Evolutionary conservation across 805 yeast species (phyloP).

Genomic region (Naumovozyma dairenensis): DNA sequence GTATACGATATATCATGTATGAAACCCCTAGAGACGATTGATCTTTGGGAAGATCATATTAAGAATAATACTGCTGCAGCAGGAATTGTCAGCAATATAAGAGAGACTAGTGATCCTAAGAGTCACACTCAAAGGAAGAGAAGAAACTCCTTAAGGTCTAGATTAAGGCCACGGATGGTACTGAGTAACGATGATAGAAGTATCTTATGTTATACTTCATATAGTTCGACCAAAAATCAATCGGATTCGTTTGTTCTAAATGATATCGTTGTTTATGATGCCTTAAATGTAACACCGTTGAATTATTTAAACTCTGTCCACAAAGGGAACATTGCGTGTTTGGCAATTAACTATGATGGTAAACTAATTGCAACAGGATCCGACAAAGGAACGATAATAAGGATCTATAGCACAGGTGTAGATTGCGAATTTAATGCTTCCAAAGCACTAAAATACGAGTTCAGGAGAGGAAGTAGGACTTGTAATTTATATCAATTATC

Average conservation of each 20-base stretch:
- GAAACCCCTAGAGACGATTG: slow-evolving; percentile 65
- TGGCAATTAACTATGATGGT: slow-evolving; percentile 49
- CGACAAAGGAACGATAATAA: slow-evolving; percentile 58
- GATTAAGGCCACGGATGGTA: slow-evolving; percentile 16
- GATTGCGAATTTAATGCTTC: slow-evolving; percentile 28
- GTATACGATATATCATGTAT: slow-evolving; percentile 87
- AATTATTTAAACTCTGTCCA: slow-evolving; percentile 33
- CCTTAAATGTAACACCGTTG: slow-evolving; percentile 60
- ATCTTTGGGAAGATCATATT: slow-evolving; percentile 26
- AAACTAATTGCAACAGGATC: slow-evolving; percentile 55
- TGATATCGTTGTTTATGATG: slow-evolving; percentile 66
- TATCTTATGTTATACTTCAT: slow-evolving; percentile 24
- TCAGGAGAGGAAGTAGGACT: slow-evolving; percentile 66
- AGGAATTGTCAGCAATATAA: background rate
- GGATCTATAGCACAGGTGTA: slow-evolving; percentile 50
- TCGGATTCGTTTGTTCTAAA: slow-evolving; percentile 38
- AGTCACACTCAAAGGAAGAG: slow-evolving; percentile 3
- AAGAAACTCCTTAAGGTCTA: slow-evolving; percentile 10
- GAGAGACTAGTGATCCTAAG: background rate
- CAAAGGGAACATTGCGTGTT: slow-evolving; percentile 22
- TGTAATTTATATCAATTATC: slow-evolving; percentile 58
- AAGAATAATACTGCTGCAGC: slow-evolving; percentile 1
- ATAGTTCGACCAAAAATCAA: slow-evolving; percentile 15
- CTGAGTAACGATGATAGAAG: slow-evolving; percentile 26
- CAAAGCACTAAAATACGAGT: slow-evolving; percentile 35